Evolutionary conservation across 2,329 filamentous ascomycete genomes (phyloP), one percentile per base, ranked within the genome.

Genomic region (Metarhizium sp.): DNA sequence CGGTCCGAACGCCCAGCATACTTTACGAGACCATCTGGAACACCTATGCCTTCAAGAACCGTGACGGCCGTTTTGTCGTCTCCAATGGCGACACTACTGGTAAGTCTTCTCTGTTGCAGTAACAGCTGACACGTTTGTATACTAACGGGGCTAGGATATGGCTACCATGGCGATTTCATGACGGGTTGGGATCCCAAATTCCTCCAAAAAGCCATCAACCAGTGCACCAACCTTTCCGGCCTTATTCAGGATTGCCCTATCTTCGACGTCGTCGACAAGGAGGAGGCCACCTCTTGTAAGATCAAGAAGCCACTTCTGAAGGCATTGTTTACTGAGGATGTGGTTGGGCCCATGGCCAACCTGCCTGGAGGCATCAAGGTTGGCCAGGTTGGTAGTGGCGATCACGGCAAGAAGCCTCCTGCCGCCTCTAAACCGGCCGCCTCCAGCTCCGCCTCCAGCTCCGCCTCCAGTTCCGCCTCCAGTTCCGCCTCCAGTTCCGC

Each of bases 11-110:
- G 29, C 84, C 87, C 2, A 86, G 86, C 58, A 77, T 96, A 50
- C 86, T 95, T 69, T 96, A 80, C 68, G 90, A 96, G 75, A 90
- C 86, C 38, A 95, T 95, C 68, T 95, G 85, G 81, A 75, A 86
- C 66, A 94, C 89, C 8, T 70, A 80, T 51, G 76, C 75, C 1
- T 95, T 88, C 69, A 73, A 72, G 32, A 79, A 78, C 55, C 71
- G 79, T 25, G 72, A 78, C 7, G 90, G 90, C 53, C 71, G 83
- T 60, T 96, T 95, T 64, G 77, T 91, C 51, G 72, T 95, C 52
- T 75, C 89, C 51, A 91, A 91, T 62, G 89, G 90, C 58, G 91
- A 96, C 64, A 77, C 81, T 30, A 85, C 85, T 62, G 87, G 86
- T 81, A 74, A 64, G 76, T 67, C 20, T 40, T 29, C 11, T 42